A percentile compares a stretch with the other conserved stretches of the same genome.
phyloP scores from a whole-genome alignment of 805 yeast genomes.

The Candida peoriensis region DNA sequence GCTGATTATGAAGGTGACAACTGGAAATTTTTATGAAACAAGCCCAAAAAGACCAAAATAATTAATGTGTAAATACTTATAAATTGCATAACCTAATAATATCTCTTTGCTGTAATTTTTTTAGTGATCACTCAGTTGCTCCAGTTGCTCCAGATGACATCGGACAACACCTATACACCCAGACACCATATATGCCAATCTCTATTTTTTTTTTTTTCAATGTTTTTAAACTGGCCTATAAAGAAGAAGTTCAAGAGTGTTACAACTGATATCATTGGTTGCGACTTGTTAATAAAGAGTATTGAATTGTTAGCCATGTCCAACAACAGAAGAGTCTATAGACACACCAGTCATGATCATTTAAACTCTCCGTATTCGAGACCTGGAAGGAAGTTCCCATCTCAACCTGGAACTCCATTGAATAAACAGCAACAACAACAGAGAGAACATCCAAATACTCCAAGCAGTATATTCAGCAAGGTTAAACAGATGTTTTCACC shows the following conservation, averaged over 20 bases:
- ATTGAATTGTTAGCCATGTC: too few species aligned
- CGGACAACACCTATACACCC: not conserved
- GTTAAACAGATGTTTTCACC: conserved; percentile 24
- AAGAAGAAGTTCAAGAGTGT: too few species aligned
- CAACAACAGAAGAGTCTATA: conserved; percentile 4
- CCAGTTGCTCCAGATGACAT: too few species aligned
- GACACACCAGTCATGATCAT: conserved; percentile 10
- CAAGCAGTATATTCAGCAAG: conserved; percentile 21
- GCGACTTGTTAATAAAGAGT: too few species aligned
- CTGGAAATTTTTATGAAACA: conserved; percentile 40
- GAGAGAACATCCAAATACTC: conserved; percentile 11
- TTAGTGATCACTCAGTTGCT: too few species aligned
- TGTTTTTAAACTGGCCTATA: too few species aligned
- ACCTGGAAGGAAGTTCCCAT: conserved; percentile 4
- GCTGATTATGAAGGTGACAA: conserved; percentile 65
- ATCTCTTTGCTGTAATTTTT: too few species aligned
- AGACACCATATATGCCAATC: not conserved
- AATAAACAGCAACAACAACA: too few species aligned
- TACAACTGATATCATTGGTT: too few species aligned
- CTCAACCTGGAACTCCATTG: too few species aligned
- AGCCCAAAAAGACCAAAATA: not conserved
- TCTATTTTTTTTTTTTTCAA: not conserved
- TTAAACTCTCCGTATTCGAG: conserved; percentile 18
- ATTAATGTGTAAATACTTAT: not conserved
- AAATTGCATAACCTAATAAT: not conserved